Evolutionary conservation across 2,329 filamentous ascomycete species (phyloP), one percentile per base, ranked within the genome.

Genomic region (Paramyrothecium roridum): DNA sequence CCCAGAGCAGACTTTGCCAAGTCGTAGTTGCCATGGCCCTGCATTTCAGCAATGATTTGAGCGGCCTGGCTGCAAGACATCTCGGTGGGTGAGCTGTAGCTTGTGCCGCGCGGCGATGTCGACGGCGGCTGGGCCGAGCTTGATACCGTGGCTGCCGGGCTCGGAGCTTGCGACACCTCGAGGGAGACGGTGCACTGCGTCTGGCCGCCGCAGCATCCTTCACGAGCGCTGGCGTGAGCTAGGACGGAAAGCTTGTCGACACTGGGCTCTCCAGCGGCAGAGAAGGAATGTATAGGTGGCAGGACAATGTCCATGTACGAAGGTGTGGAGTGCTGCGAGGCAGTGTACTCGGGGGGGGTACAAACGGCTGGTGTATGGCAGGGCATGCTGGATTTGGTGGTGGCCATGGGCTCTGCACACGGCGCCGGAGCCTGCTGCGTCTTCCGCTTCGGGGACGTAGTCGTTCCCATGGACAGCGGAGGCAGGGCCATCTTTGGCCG

Each of bases 1-100:
- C 71, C 73, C 3, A 76, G 58, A 10, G 62, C 56, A 3, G 59
- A 61, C 20, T 65, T 65, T 12, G 68, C 65, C 6, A 59, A 48
- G 2, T 59, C 58, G 8, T 66, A 52, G 50, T 73, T 65, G 11
- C 61, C 56, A 13, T 68, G 65, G 1, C 72, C 71, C 20, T 75
- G 70, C 58, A 76, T 73, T 22, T 73, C 70, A 19, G 73, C 71
- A 17, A 76, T 73, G 33, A 76, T 72, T 8, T 67, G 63, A 2
- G 70, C 70, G 0, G 70, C 70, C 4, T 67, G 65, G 50, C 65
- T 66, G 56, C 70, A 71, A 2, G 69, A 69, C 70, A 72, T 71
- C 48, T 69, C 66, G 48, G 65, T 61, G 1, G 70, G 66, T 8
- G 69, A 70, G 10, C 57, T 58, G 12, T 61, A 57, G 23, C 53